Conservation (phyloP, 495 filamentous ascomycete species). For the Pseudomonodictys pantanalensis region DNA sequence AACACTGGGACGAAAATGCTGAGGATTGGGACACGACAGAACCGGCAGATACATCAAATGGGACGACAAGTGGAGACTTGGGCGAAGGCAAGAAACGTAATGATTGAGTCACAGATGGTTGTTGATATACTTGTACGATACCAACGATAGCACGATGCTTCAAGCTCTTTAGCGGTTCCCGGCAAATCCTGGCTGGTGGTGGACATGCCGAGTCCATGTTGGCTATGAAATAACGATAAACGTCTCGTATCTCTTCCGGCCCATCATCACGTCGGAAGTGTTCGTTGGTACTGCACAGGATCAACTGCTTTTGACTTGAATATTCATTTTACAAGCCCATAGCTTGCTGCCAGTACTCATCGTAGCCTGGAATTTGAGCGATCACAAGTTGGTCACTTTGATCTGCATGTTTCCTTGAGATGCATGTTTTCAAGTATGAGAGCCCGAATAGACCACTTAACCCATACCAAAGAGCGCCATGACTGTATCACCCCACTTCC, state of each 20-base stretch:
- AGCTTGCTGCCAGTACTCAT: constrained; percentile 16
- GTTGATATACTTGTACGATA: background rate
- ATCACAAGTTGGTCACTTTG: constrained; percentile 21
- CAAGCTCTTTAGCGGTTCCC: too few relatives aligned
- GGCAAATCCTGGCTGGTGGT: too few relatives aligned
- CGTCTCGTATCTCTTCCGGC: too few relatives aligned
- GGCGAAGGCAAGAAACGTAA: constrained; percentile 27
- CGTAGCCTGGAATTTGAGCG: constrained; percentile 11
- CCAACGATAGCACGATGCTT: too few relatives aligned
- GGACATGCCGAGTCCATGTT: too few relatives aligned
- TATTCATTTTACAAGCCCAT: constrained; percentile 29
- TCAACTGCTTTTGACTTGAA: too few relatives aligned
- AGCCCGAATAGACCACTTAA: constrained; percentile 29
- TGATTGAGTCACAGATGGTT: constrained; percentile 16
- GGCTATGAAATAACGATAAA: too few relatives aligned
- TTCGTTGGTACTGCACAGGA: constrained; percentile 11
- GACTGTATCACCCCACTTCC: constrained; percentile 15
- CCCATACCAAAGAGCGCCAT: constrained; percentile 32
- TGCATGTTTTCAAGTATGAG: constrained; percentile 30
- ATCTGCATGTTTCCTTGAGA: constrained; percentile 13
- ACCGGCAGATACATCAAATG: constrained; percentile 2
- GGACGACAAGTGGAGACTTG: constrained; percentile 16
- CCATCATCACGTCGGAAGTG: background rate
- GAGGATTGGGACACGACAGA: constrained; percentile 66
- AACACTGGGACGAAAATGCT: constrained; percentile 81